A percentile compares a stretch with the other conserved stretches of the same genome.
These are phyloP conservation scores for Neurospora tetrasperma DNA, from an alignment of 495 filamentous ascomycete genomes.

Conservation along the genomic window DNA sequence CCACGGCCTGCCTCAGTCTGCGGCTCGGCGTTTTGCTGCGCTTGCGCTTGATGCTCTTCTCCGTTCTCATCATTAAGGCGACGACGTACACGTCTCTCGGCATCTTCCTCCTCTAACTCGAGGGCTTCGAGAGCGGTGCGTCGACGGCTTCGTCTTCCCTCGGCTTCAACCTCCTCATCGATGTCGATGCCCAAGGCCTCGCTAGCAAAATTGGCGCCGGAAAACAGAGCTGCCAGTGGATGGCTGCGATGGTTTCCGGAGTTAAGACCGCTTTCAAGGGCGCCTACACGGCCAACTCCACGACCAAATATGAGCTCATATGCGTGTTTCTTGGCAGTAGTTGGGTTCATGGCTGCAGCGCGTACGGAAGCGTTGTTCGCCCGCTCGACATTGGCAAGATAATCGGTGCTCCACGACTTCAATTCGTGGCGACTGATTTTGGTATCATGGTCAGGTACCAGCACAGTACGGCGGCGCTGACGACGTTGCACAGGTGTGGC, in stretches of 20 bases:
- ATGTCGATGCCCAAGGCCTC: conserved; percentile 16
- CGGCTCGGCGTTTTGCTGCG: neutral
- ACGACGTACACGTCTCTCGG: conserved; percentile 17
- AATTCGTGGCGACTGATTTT: conserved; percentile 46
- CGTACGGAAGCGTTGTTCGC: conserved; percentile 23
- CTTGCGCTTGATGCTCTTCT: conserved; percentile 8
- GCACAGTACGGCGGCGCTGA: conserved; percentile 15
- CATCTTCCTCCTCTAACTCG: conserved; percentile 16
- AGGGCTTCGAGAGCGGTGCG: conserved; percentile 15
- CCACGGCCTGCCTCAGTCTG: conserved; percentile 1
- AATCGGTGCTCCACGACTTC: conserved; percentile 49
- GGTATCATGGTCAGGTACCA: conserved; percentile 31
- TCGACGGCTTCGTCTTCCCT: conserved; percentile 9
- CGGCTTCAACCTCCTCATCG: conserved; percentile 10
- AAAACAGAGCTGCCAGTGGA: conserved; percentile 28
- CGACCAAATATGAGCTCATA: conserved; percentile 34
- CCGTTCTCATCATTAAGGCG: conserved; percentile 19
- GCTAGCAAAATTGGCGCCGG: conserved; percentile 25
- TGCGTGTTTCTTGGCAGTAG: conserved; percentile 35
- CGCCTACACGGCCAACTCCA: conserved; percentile 30
- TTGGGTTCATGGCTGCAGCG: conserved; percentile 3
- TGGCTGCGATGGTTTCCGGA: conserved; percentile 9
- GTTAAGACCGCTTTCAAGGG: conserved; percentile 15
- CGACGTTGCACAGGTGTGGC: conserved; percentile 17
- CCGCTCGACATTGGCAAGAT: conserved; percentile 42